Base-by-base conservation (phyloP, 768 basidiomycete species). In the Sutorius australiensis region DNA sequence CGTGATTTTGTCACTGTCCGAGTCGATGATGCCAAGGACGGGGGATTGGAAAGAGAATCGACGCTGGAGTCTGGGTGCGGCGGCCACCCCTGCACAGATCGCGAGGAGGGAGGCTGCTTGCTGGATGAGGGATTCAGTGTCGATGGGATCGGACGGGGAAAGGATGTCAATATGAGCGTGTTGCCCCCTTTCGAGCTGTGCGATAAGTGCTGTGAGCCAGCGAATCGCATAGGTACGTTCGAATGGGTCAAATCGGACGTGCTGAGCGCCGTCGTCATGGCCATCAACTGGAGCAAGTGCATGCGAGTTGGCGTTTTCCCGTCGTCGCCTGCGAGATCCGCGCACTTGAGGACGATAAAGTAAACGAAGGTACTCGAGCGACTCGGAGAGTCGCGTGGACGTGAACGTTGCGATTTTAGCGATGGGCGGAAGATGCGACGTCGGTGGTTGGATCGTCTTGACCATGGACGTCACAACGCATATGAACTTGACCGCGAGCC, bases 121-220 rank as follows among this genome's bases (percentile, higher is more conserved):
- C 31, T 79, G 73, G 5, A 86, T 52, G 37, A 87, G 62, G 0
- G 40, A 42, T 14, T 82, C 79, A 21, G 58, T 46, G 21, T 51
- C 46, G n/a, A 14, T 19, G 36, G 16, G 17, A 16, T 30, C 6
- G 21, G 44, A 19, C 11, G 6, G 28, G 5, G 16, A 30, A 3
- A 33, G 17, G 30, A 12, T 13, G 30, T 8, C n/a, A 19, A 17
- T 4, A 44, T 8, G 30, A 31, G 3, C n/a, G n/a, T 36, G 33
- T 27, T 46, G 0, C 4, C 42, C 33, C 16, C 54, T 33, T 14
- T 69, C 65, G 43, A 72, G 64, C 48, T 73, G 72, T 6, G 75
- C 67, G 28, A 92, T 71, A 45, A 93, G 75, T 3, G 79, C 72
- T 5, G 81, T 87, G 13, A 93, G 75, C 92, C 92, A 95, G 53